Evolutionary conservation across 805 yeast genomes (phyloP), one percentile per base, ranked within the genome.

Genomic region (Hanseniaspora valbyensis): DNA sequence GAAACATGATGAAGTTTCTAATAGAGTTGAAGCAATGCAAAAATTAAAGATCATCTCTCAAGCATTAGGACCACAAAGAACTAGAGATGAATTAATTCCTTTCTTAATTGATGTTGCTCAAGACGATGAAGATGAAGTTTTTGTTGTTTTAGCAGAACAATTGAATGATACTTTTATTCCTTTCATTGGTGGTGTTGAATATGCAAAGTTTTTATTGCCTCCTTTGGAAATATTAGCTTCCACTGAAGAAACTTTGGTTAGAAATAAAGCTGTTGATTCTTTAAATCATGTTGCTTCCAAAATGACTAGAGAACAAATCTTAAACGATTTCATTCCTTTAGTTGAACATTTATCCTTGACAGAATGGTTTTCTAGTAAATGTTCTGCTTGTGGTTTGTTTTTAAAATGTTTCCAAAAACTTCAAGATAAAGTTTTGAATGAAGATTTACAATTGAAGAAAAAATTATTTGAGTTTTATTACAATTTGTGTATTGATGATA

Each of bases 71-170:
- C 89, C 92, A 6, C 95, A 87, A 64, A 77, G 97, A 61, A 84
- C 97, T 10, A 74, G 95, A 53, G 75, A 75, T 42, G 98, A 92
- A 64, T 74, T 92, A 61, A 72, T 92, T 49, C 96, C 97, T 33
- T 92, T 90, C 61, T 73, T 92, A 54, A 86, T 81, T 57, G 76
- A 72, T 49, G 92, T 83, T 24, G 87, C 89, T 9, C 92, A 85
- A 57, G 99, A 92, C 59, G 99, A 94, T 64, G 99, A 92, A 68
- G 99, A 92, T 66, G 99, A 92, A 68, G 95, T 92, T 6, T 82
- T 90, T 66, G 86, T 96, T 1, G 90, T 88, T 19, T 74, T 94
- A 55, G 96, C 96, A 3, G 86, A 83, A 58, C 90, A 89, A 70
- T 69, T 92, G 58, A 95, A 95, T 43, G 45, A 41, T 22, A 76